Evolutionary conservation across 164 flowering plant species (phyloP), one percentile per base, ranked within the genome.

Genomic region (Kingdonia uniflora): DNA sequence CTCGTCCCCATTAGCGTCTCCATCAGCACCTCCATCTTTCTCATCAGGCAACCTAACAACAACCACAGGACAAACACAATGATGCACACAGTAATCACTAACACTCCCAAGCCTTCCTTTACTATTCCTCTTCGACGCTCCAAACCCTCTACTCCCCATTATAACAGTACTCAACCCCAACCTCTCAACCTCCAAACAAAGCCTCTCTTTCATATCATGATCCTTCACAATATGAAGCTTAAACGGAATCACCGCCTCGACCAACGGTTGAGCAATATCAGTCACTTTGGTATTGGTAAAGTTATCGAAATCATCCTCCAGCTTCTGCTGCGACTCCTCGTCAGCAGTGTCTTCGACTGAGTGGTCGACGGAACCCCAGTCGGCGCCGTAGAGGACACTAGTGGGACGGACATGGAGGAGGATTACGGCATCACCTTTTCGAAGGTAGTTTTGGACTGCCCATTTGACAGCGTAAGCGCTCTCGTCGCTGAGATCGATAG

Each of bases 141-240:
- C 88, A 51, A 81, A 76, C 2, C 95, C 91, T 15, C 85, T 59
- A 66, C 95, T 84, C 19, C 95, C 95, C 88, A 86, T 80, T 23
- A 86, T 80, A 46, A 86, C 78, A 22, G 86, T 84, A 39, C 86
- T 76, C 50, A 83, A 58, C 42, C 88, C 84, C 1, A 86, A 56
- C 61, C 95, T 57, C 74, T 86, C 95, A 15, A 84, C 82, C 72
- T 86, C 95, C 68, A 84, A 57, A 57, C 92, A 84, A 5, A 84
- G 74, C 70, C 92, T 58, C 74, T 84, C 88, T 77, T 73, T 84
- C 92, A 84, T 78, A 54, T 84, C 88, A 37, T 81, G 92, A 58
- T 84, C 92, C 73, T 79, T 81, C 33, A 84, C 92, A n/a, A 84
- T 80, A 56, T 81, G 92, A 14, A 84, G 74, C 73, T 81, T 84